phyloP scores from a whole-genome alignment of 1,284 basidiomycete genomes.

The Entoloma clypeatum region DNA sequence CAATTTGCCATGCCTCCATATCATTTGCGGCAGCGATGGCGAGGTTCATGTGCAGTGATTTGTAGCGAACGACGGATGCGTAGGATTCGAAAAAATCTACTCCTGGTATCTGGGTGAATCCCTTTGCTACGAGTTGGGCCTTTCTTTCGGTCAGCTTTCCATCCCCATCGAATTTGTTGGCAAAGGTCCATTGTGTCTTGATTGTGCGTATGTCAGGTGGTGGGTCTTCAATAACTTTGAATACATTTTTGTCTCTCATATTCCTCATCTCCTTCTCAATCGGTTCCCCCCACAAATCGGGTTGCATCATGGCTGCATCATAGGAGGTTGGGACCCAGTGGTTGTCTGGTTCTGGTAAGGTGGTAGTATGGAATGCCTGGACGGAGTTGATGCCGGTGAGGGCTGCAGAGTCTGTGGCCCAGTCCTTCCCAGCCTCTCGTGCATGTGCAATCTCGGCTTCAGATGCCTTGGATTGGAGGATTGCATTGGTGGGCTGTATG shows the following conservation, averaged over 20 bases:
- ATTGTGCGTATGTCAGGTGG: neutral
- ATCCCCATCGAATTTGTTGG: slow-evolving; percentile 11
- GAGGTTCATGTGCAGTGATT: slow-evolving; percentile 25
- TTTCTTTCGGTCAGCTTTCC: slow-evolving; percentile 6
- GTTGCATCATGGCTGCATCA: slow-evolving; percentile 1
- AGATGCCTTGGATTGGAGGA: neutral
- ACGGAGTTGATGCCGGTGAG: no score
- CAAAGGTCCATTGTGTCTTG: slow-evolving; percentile 10
- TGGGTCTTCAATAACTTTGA: neutral
- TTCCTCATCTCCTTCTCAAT: neutral
- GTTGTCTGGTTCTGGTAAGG: no score
- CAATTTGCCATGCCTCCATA: slow-evolving; percentile 23
- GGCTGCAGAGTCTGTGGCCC: no score
- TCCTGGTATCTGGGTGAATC: slow-evolving; percentile 9
- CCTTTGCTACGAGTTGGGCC: slow-evolving; percentile 8
- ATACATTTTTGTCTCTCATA: neutral
- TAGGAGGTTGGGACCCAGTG: no score
- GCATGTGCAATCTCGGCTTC: no score
- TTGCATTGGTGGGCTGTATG: neutral
- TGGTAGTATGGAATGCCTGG: no score
- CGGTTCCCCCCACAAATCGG: no score
- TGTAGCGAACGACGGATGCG: slow-evolving; percentile 28
- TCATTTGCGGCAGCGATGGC: slow-evolving; percentile 22
- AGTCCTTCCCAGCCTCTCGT: no score
- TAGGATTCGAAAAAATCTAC: slow-evolving; percentile 27